Conservation (phyloP, 2,329 filamentous ascomycete species). For the Alternaria tenuissima region DNA sequence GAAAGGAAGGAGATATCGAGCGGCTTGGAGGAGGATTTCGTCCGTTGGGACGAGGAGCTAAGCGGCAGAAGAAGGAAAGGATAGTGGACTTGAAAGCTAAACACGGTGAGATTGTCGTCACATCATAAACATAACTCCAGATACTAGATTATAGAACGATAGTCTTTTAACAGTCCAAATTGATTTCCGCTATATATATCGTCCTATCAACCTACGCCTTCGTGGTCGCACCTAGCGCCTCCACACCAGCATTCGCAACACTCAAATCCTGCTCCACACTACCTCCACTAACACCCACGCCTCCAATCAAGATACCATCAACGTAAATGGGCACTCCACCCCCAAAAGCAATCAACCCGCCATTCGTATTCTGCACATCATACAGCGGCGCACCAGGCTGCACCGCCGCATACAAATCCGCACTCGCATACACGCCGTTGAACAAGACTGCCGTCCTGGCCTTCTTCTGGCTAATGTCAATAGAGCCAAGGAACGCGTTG, state of each 20-base stretch:
- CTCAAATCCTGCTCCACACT: conserved; percentile 36
- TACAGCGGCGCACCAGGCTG: conserved; percentile 33
- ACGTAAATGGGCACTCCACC: conserved; percentile 40
- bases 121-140: background rate
- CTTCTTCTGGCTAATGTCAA: conserved; percentile 42
- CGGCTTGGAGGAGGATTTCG: background rate
- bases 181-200: too few species aligned
- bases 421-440: conserved; percentile 31
- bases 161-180: too few species aligned
- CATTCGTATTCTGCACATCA: conserved; percentile 39
- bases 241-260: conserved; percentile 31
- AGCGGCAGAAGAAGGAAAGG: background rate
- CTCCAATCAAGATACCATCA: conserved; percentile 36
- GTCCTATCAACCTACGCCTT: conserved; percentile 4
- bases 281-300: conserved; percentile 42
- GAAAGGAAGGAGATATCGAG: background rate
- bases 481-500: conserved; percentile 38
- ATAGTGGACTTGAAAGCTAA: background rate
- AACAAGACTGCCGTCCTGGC: conserved; percentile 40
- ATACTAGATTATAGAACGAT: background rate
- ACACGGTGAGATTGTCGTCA: background rate
- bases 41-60: background rate
- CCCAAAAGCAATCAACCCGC: conserved; percentile 39
- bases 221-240: conserved; percentile 23
- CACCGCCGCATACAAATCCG: conserved; percentile 17